A percentile compares a stretch with the other conserved stretches of the same genome.
phyloP scores from a whole-genome alignment of 1,284 basidiomycete species.

The Leccinum pallidistipes region DNA sequence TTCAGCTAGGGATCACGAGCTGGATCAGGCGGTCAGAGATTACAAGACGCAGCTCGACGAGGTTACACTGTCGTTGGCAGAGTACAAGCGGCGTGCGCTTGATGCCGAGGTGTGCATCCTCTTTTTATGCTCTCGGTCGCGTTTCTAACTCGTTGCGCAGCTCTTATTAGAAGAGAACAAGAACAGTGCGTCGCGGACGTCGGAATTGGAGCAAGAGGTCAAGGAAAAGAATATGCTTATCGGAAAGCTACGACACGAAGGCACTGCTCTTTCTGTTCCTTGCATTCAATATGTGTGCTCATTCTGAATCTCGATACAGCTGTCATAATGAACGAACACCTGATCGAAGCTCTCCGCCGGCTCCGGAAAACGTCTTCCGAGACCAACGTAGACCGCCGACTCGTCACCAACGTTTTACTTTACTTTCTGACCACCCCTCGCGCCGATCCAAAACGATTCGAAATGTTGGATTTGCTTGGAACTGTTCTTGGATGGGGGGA shows the following conservation, averaged over 20 bases:
- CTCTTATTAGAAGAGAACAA: conserved; percentile 74
- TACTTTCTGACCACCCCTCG: conserved; percentile 90
- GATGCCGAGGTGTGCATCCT: conserved; percentile 73
- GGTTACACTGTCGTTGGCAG: conserved; percentile 73
- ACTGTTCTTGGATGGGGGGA: conserved; percentile 92
- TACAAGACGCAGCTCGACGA: conserved; percentile 74
- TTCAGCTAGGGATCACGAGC: conserved; percentile 66
- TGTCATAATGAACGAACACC: conserved; percentile 95
- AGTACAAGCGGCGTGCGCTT: conserved; percentile 84
- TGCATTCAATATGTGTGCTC: conserved; percentile 36
- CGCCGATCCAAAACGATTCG: conserved; percentile 92
- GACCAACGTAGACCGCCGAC: conserved; percentile 87
- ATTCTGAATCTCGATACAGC: conserved; percentile 44
- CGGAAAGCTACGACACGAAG: conserved; percentile 92
- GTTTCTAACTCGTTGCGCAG: conserved; percentile 35
- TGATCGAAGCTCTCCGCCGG: conserved; percentile 95
- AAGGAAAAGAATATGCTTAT: conserved; percentile 94
- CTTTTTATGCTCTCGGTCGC: neutral
- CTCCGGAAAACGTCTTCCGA: conserved; percentile 84
- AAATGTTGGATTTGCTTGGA: conserved; percentile 89
- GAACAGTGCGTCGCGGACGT: conserved; percentile 63
- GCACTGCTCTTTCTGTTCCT: conserved; percentile 28
- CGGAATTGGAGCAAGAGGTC: conserved; percentile 82
- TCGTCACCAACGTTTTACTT: conserved; percentile 95
- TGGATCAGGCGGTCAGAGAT: conserved; percentile 74